A percentile compares a stretch with the other conserved stretches of the same genome.
phyloP scores from a whole-genome alignment of 148 eudicot genomes.

The Rhododendron williamsianum region DNA sequence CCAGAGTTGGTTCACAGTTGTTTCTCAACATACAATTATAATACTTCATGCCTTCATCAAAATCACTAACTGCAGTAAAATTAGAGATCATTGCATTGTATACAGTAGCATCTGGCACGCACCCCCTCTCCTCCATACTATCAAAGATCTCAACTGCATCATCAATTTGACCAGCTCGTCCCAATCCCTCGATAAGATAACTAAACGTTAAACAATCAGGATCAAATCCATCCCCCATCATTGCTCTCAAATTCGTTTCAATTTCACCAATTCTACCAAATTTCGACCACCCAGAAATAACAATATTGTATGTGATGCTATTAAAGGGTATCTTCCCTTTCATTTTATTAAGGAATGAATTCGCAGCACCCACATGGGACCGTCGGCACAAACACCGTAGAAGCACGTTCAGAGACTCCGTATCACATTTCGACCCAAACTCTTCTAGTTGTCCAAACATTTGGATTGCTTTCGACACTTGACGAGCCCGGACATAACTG shows the following conservation, averaged over 20 bases:
- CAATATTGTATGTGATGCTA: constrained; percentile 40
- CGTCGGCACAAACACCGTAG: constrained; percentile 60
- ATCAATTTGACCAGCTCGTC: constrained; percentile 66
- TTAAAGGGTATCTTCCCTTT: constrained; percentile 48
- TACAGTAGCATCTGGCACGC: constrained; percentile 40
- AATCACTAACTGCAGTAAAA: constrained; percentile 42
- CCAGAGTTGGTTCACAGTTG: constrained; percentile 47
- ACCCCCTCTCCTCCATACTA: constrained; percentile 44
- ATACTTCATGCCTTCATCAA: constrained; percentile 57
- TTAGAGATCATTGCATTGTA: constrained; percentile 74
- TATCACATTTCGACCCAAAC: constrained; percentile 50
- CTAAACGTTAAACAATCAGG: constrained; percentile 65
- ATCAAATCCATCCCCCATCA: constrained; percentile 68
- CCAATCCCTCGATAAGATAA: constrained; percentile 68
- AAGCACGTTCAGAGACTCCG: constrained; percentile 54
- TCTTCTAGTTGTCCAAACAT: constrained; percentile 49
- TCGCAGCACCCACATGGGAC: constrained; percentile 52
- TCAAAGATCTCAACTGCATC: constrained; percentile 61
- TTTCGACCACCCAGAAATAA: constrained; percentile 77
- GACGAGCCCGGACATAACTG: constrained; percentile 49
- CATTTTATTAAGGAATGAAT: constrained; percentile 51
- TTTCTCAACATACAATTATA: constrained; percentile 49
- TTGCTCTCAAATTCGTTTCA: constrained; percentile 52
- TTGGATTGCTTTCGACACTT: constrained; percentile 52
- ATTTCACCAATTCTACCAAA: constrained; percentile 64